A percentile compares a stretch with the other conserved stretches of the same genome.
These are phyloP conservation scores for Russula sp. DNA, from an alignment of 768 basidiomycete species.

Conservation along the genomic window DNA sequence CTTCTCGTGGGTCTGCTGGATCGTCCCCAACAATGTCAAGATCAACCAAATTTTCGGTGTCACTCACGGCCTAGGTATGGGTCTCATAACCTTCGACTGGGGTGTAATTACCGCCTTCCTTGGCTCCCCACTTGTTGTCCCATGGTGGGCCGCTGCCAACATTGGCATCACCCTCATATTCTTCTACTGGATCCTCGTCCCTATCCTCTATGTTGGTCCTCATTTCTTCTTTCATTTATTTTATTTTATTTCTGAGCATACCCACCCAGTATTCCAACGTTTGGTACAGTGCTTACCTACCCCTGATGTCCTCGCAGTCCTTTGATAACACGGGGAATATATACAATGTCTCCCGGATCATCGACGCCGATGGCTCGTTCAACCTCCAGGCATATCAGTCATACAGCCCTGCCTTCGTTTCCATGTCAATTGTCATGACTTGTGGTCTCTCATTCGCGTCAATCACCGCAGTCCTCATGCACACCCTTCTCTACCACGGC, in stretches of 20 bases:
- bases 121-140: slow-evolving; percentile 65
- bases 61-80: slow-evolving; percentile 39
- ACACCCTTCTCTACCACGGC: no score
- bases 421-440: slow-evolving; percentile 63
- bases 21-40: slow-evolving; percentile 58
- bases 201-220: slow-evolving; percentile 43
- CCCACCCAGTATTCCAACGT: not conserved
- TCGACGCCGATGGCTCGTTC: slow-evolving; percentile 49
- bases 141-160: slow-evolving; percentile 82
- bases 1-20: slow-evolving; percentile 57
- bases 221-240: not conserved
- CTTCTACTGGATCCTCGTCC: slow-evolving; percentile 60
- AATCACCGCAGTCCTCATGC: no score
- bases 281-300: slow-evolving; percentile 28
- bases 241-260: not conserved
- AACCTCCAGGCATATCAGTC: slow-evolving; percentile 47
- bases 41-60: slow-evolving; percentile 78
- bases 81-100: slow-evolving; percentile 79
- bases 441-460: slow-evolving; percentile 54
- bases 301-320: slow-evolving; percentile 53
- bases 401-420: slow-evolving; percentile 60
- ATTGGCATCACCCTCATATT: slow-evolving; percentile 54
- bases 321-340: slow-evolving; percentile 54
- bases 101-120: slow-evolving; percentile 53
- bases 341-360: slow-evolving; percentile 56